Evolutionary conservation across 768 basidiomycete species (phyloP).

Genomic region (Hygrocybe coccinea): DNA sequence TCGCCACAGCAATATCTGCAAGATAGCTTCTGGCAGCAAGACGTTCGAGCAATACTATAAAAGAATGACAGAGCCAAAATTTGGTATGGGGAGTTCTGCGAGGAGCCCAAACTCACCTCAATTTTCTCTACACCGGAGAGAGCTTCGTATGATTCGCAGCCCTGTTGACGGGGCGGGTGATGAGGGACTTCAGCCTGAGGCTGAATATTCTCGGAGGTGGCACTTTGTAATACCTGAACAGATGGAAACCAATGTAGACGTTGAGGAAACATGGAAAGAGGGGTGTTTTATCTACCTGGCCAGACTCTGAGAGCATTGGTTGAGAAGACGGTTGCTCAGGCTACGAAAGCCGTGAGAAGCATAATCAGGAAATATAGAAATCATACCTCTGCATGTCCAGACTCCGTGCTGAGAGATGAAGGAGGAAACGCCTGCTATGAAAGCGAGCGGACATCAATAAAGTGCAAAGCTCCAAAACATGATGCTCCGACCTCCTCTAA

Average conservation of each 20-base stretch:
- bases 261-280: not conserved
- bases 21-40: slow-evolving; percentile 63
- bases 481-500: not conserved
- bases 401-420: not conserved
- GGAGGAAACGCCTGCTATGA: not conserved
- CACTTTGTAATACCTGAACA: not conserved
- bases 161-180: slow-evolving; percentile 24
- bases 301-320: too few relatives aligned
- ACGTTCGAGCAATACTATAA: slow-evolving; percentile 68
- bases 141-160: slow-evolving; percentile 42
- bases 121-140: slow-evolving; percentile 46
- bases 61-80: not conserved
- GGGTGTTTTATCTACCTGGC: too few relatives aligned
- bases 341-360: not conserved
- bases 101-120: slow-evolving; percentile 36
- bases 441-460: not conserved
- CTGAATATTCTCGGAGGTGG: not conserved
- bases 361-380: too few relatives aligned
- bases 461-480: not conserved
- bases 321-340: not conserved
- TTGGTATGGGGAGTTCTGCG: not conserved
- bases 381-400: not conserved
- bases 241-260: too few relatives aligned
- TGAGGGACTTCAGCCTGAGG: not conserved
- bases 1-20: slow-evolving; percentile 74